These are phyloP conservation scores for Rhexocercosporidium sp. DNA, from an alignment of 2,329 filamentous ascomycete species.

Conservation along the genomic window DNA sequence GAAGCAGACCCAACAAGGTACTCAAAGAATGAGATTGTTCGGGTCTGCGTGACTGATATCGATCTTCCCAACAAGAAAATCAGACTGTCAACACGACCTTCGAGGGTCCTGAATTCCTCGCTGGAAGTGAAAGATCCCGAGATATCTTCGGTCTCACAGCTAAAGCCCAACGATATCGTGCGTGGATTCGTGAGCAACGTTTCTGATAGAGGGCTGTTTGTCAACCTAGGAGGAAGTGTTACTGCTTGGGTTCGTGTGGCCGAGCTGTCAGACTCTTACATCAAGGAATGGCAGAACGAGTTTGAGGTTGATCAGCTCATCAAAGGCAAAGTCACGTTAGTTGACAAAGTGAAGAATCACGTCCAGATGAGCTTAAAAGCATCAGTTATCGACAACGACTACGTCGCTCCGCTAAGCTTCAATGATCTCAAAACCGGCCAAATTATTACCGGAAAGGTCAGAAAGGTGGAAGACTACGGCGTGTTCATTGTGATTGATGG, in stretches of 20 bases:
- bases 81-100: slow-evolving; percentile 81
- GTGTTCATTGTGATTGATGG: slow-evolving; percentile 92
- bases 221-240: slow-evolving; percentile 80
- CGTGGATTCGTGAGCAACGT: slow-evolving; percentile 94
- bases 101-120: slow-evolving; percentile 86
- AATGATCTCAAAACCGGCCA: slow-evolving; percentile 81
- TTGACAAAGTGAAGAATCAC: slow-evolving; percentile 72
- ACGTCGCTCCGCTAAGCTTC: slow-evolving; percentile 73
- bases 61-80: slow-evolving; percentile 86
- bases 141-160: slow-evolving; percentile 70
- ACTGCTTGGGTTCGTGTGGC: slow-evolving; percentile 84
- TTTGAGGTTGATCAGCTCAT: slow-evolving; percentile 92
- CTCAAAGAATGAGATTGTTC: slow-evolving; percentile 84
- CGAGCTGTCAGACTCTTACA: slow-evolving; percentile 86
- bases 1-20: slow-evolving; percentile 77
- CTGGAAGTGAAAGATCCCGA: slow-evolving; percentile 82
- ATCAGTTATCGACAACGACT: slow-evolving; percentile 81
- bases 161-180: slow-evolving; percentile 78
- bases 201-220: slow-evolving; percentile 86
- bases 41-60: slow-evolving; percentile 82
- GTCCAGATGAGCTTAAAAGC: slow-evolving; percentile 87
- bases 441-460: slow-evolving; percentile 85
- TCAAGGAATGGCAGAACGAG: slow-evolving; percentile 94
- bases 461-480: slow-evolving; percentile 93
- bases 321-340: slow-evolving; percentile 78